These are phyloP conservation scores for Aspergillus sp. DNA, from an alignment of 2,329 filamentous ascomycete genomes.

Conservation along the genomic window DNA sequence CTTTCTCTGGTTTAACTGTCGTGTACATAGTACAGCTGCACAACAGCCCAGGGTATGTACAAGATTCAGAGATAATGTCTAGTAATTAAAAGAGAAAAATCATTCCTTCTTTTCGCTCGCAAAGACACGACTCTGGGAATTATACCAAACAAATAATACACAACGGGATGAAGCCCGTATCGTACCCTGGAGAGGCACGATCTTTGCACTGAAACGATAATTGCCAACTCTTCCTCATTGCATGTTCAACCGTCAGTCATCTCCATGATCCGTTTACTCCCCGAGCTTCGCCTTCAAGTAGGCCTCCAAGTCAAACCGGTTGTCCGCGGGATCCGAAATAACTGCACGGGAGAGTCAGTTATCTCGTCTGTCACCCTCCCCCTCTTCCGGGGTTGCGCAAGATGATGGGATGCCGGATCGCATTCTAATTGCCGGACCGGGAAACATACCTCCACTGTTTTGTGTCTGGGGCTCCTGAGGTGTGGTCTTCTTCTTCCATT, in stretches of 20 bases:
- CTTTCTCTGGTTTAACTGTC: slow-evolving; percentile 32
- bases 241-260: slow-evolving; percentile 8
- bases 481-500: slow-evolving; percentile 72
- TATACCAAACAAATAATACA: slow-evolving; percentile 39
- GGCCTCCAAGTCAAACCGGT: slow-evolving; percentile 90
- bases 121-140: slow-evolving; percentile 35
- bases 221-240: slow-evolving; percentile 25
- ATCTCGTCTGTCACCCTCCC: slow-evolving; percentile 9
- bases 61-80: slow-evolving; percentile 36
- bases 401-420: slow-evolving; percentile 3
- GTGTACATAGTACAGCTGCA: slow-evolving; percentile 28
- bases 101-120: slow-evolving; percentile 35
- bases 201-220: slow-evolving; percentile 21
- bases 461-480: slow-evolving; percentile 40
- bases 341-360: slow-evolving; percentile 39
- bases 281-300: slow-evolving; percentile 60
- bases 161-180: slow-evolving; percentile 27
- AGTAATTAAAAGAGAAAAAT: slow-evolving; percentile 26
- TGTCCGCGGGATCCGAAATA: slow-evolving; percentile 69
- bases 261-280: slow-evolving; percentile 29
- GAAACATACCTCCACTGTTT: slow-evolving; percentile 29
- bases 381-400: slow-evolving; percentile 3
- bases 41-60: slow-evolving; percentile 37
- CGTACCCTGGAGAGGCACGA: slow-evolving; percentile 29
- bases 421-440: background rate